These are phyloP conservation scores for Calonectria multiphialidica DNA, from an alignment of 2,329 filamentous ascomycete species.

Conservation along the genomic window DNA sequence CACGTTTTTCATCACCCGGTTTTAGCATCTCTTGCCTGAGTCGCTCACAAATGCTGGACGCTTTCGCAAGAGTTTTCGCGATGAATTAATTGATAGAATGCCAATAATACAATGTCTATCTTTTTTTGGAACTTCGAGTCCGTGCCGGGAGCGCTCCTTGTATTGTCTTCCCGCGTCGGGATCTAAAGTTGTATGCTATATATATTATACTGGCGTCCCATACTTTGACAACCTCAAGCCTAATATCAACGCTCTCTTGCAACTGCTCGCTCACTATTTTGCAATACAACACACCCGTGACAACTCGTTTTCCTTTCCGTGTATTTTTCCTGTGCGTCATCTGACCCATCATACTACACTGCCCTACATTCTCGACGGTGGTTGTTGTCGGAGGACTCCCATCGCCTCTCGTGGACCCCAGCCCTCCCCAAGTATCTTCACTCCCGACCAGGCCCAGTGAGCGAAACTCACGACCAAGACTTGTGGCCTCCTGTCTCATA, in stretches of 20 bases:
- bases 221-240: background rate
- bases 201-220: background rate
- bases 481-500: conserved; percentile 17
- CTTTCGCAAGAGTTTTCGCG: background rate
- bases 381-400: conserved; percentile 25
- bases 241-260: background rate
- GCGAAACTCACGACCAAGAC: background rate
- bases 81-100: background rate
- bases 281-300: background rate
- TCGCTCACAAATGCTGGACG: background rate
- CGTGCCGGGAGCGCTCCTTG: background rate
- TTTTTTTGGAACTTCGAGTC: background rate
- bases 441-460: conserved; percentile 26
- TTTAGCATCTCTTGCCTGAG: background rate
- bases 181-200: background rate
- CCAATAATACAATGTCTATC: background rate
- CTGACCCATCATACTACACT: conserved; percentile 17
- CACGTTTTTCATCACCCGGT: background rate
- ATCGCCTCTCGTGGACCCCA: conserved; percentile 24
- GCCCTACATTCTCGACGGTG: conserved; percentile 34
- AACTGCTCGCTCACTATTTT: background rate
- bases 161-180: background rate
- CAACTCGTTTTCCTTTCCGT: background rate
- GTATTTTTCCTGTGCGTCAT: conserved; percentile 22
- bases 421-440: conserved; percentile 36